Evolutionary conservation across 495 filamentous ascomycete genomes (phyloP).

Genomic region (Penicillium samsonianum): DNA sequence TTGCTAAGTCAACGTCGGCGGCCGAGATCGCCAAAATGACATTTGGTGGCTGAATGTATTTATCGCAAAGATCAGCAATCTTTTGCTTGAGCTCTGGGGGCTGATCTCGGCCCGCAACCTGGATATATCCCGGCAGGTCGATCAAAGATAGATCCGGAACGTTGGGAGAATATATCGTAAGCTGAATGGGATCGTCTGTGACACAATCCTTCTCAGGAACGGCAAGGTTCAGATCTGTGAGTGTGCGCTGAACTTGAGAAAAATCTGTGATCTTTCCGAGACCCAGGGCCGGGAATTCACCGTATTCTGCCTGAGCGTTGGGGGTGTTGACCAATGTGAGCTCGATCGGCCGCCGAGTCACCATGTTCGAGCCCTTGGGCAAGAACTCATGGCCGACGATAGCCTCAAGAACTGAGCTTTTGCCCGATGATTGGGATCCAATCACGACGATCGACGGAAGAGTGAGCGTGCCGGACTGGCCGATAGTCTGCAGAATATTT

Average conservation of each 20-base stretch:
- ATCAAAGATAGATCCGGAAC: conserved; percentile 96
- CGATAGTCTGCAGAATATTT: conserved; percentile 84
- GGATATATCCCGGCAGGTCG: conserved; percentile 96
- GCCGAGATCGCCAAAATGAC: conserved; percentile 97
- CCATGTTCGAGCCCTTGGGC: conserved; percentile 98
- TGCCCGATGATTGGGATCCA: conserved; percentile 96
- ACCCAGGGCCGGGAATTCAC: conserved; percentile 92
- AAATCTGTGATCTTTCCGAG: conserved; percentile 93
- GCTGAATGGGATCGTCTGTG: conserved; percentile 92
- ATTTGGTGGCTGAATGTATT: conserved; percentile 95
- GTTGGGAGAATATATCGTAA: conserved; percentile 91
- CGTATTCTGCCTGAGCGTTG: conserved; percentile 85
- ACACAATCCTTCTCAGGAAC: conserved; percentile 90
- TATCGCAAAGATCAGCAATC: conserved; percentile 95
- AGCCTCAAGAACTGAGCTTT: conserved; percentile 95
- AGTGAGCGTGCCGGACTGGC: conserved; percentile 83
- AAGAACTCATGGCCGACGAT: conserved; percentile 98
- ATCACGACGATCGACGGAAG: conserved; percentile 98
- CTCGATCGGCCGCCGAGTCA: conserved; percentile 94
- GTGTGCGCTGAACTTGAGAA: conserved; percentile 82
- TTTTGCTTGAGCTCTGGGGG: conserved; percentile 90
- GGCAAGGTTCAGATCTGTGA: conserved; percentile 93
- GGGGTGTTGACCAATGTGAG: conserved; percentile 96
- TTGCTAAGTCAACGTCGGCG: conserved; percentile 94
- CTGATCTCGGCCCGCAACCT: conserved; percentile 88